Base-by-base conservation (phyloP, 139 green algal genomes). In the Chlamydomonas sp. region DNA sequence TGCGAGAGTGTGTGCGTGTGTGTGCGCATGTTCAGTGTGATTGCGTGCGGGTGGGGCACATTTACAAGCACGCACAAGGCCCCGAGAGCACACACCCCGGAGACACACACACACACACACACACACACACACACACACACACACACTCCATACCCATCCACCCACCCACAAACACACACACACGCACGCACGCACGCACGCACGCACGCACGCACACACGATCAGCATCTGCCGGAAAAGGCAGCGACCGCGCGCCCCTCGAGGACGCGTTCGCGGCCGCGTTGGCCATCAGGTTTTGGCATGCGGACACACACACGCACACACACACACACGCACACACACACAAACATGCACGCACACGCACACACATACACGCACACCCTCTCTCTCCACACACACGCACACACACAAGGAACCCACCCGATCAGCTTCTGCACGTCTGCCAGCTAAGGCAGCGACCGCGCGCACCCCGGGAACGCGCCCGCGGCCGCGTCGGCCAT, bases 391-490 rank as follows among this genome's bases (percentile, higher is more conserved):
- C n/a, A n/a, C n/a, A n/a, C n/a, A 54, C 43, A 54, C 16, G 13
- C 43, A 13, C 13, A 13, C 43, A 54, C 13, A 20, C 43, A 54
- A 54, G 8, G 10, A n/a, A 68, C 60, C 60, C 60, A 68, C 60
- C 60, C 60, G 20, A 68, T 49, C 31, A 28, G 48, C 60, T 87
- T 85, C 76, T 95, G 89, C 61, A 96, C 43, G 16, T 20, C 13
- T 20, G 20, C 43, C 43, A 13, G 20, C 43, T 20, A 54, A 54
- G 20, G 43, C 43, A 54, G 16, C 13, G 20, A 13, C 43, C 43
- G 20, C 43, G 16, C 13, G 20, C 16, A 13, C 13, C 43, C 43
- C 13, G 16, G 16, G 16, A 54, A 54, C 43, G 16, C 13, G 20
- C 43, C 43, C 43, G 20, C 43, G n/a, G n/a, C n/a, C n/a, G n/a